phyloP scores from a whole-genome alignment of 2,329 filamentous ascomycete genomes.

The Cladosporium sp. region DNA sequence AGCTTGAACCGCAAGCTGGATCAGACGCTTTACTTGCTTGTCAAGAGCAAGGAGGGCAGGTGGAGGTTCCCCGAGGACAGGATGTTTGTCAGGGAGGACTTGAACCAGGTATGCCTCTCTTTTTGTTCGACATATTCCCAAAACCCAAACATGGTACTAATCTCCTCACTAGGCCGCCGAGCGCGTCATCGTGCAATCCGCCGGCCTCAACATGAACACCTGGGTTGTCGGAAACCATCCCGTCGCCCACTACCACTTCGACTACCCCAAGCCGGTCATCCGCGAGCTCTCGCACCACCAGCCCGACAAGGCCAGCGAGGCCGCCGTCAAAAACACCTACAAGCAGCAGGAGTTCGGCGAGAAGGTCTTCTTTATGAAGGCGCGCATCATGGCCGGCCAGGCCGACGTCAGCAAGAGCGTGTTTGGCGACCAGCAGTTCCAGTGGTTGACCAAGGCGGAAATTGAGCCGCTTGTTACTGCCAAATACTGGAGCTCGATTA shows the following conservation, averaged over 20 bases:
- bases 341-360: slow-evolving; percentile 57
- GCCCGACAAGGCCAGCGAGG: slow-evolving; percentile 3
- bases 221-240: slow-evolving; percentile 94
- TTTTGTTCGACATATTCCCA: neutral
- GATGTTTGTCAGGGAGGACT: slow-evolving; percentile 68
- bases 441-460: slow-evolving; percentile 92
- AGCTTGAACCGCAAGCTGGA: slow-evolving; percentile 79
- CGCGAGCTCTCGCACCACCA: slow-evolving; percentile 12
- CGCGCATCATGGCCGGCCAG: slow-evolving; percentile 95
- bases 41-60: slow-evolving; percentile 67
- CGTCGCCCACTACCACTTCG: slow-evolving; percentile 72
- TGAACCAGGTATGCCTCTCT: slow-evolving; percentile 71
- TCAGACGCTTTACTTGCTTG: slow-evolving; percentile 82
- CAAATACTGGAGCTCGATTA: slow-evolving; percentile 72
- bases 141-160: slow-evolving; percentile 23
- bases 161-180: slow-evolving; percentile 67
- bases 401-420: slow-evolving; percentile 72
- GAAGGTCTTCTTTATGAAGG: slow-evolving; percentile 96
- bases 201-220: slow-evolving; percentile 95
- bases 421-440: slow-evolving; percentile 76
- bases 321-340: slow-evolving; percentile 28
- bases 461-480: slow-evolving; percentile 65
- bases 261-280: slow-evolving; percentile 47
- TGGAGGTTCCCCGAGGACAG: slow-evolving; percentile 83
- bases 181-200: slow-evolving; percentile 72